Evolutionary conservation across 2,329 filamentous ascomycete genomes (phyloP).

Genomic region (Cladophialophora immunda): DNA sequence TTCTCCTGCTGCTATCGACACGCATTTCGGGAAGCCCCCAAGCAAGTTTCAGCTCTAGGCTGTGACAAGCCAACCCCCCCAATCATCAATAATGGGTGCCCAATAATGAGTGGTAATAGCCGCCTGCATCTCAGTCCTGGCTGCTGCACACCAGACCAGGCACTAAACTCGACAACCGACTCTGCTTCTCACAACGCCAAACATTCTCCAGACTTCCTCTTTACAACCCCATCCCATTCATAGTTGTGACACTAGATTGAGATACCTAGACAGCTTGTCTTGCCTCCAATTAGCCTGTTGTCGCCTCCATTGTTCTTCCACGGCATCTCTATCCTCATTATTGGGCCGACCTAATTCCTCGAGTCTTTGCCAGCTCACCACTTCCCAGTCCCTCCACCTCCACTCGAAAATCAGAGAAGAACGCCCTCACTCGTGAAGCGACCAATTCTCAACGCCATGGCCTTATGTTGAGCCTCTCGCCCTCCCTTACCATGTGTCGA

Average conservation of each 20-base stretch:
- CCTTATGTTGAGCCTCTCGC: constrained; percentile 30
- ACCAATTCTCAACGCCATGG: constrained; percentile 25
- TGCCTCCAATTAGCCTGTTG: constrained; percentile 7
- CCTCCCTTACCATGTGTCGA: constrained; percentile 30
- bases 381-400: constrained; percentile 12
- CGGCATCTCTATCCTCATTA: constrained; percentile 9
- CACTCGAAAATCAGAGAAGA: constrained; percentile 1
- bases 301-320: constrained; percentile 7
- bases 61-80: constrained; percentile 1
- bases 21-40: neutral
- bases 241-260: neutral
- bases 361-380: constrained; percentile 22
- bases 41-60: neutral
- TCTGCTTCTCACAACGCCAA: constrained; percentile 8
- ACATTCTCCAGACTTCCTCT: constrained; percentile 15
- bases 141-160: constrained; percentile 16
- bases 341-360: constrained; percentile 18
- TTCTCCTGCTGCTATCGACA: neutral
- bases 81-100: constrained; percentile 10
- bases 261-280: constrained; percentile 10
- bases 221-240: neutral
- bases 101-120: constrained; percentile 12
- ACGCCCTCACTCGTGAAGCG: neutral
- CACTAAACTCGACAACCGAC: constrained; percentile 22
- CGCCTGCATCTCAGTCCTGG: constrained; percentile 7